These are phyloP conservation scores for Chalaropsis ovoidea DNA, from an alignment of 2,329 filamentous ascomycete species.

Conservation along the genomic window DNA sequence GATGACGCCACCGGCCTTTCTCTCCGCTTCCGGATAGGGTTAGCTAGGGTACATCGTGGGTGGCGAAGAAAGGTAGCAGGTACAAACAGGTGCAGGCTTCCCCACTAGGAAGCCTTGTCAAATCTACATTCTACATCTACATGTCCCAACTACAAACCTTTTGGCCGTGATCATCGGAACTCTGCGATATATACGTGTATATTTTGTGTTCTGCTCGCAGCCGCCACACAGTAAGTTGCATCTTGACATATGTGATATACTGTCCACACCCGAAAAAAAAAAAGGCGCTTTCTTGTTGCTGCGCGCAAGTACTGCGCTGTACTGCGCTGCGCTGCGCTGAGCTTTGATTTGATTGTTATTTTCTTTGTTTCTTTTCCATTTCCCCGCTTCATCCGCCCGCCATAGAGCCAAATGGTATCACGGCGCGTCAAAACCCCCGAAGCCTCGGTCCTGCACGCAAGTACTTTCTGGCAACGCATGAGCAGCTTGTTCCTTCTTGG, in stretches of 20 bases:
- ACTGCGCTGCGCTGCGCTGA: background rate
- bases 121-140: slow-evolving; percentile 16
- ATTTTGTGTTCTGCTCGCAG: background rate
- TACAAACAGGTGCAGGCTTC: slow-evolving; percentile 5
- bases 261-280: background rate
- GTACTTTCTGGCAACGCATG: background rate
- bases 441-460: background rate
- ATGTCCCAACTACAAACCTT: background rate
- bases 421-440: background rate
- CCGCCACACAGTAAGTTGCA: background rate
- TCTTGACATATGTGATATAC: background rate
- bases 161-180: background rate
- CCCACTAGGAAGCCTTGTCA: background rate
- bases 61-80: slow-evolving; percentile 13
- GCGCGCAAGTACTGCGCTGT: background rate
- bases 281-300: background rate
- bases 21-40: background rate
- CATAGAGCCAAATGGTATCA: background rate
- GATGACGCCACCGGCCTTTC: background rate
- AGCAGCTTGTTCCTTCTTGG: background rate
- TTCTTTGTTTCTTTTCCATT: background rate
- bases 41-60: background rate
- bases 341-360: background rate
- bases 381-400: slow-evolving; percentile 4
- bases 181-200: background rate